phyloP scores from a whole-genome alignment of 2,329 filamentous ascomycete genomes.

The Claviceps sp. region DNA sequence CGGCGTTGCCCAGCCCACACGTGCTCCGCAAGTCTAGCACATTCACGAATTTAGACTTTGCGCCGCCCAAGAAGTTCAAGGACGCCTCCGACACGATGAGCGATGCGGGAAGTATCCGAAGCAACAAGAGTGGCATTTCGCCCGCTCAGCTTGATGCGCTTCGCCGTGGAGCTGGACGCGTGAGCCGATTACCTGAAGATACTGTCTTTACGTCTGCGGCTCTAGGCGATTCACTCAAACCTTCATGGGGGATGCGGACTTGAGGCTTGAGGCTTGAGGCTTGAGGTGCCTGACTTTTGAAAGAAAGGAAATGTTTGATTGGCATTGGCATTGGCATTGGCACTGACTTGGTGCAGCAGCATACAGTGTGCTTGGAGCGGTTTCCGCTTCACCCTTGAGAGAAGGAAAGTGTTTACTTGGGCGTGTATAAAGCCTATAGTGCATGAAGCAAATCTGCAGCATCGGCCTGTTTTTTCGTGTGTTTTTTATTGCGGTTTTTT shows the following conservation, averaged over 20 bases:
- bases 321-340: too few relatives aligned
- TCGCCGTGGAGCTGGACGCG: conserved; percentile 70
- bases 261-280: too few relatives aligned
- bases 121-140: conserved; percentile 64
- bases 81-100: conserved; percentile 44
- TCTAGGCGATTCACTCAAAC: conserved; percentile 46
- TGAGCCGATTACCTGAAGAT: conserved; percentile 72
- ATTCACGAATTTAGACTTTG: conserved; percentile 71
- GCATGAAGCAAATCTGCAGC: conserved; percentile 1
- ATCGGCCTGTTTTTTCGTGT: conserved; percentile 3
- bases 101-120: conserved; percentile 50
- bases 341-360: neutral
- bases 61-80: conserved; percentile 62
- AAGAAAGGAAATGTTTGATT: too few relatives aligned
- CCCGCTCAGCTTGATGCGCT: conserved; percentile 56
- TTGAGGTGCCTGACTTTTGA: too few relatives aligned
- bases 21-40: conserved; percentile 62
- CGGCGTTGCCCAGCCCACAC: conserved; percentile 78
- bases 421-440: neutral
- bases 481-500: conserved; percentile 1
- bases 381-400: neutral
- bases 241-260: conserved; percentile 41
- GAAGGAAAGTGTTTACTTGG: neutral
- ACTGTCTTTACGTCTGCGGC: conserved; percentile 66
- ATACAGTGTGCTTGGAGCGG: neutral